These are phyloP conservation scores for Bacidia rubella DNA, from an alignment of 495 filamentous ascomycete genomes.

Conservation along the genomic window DNA sequence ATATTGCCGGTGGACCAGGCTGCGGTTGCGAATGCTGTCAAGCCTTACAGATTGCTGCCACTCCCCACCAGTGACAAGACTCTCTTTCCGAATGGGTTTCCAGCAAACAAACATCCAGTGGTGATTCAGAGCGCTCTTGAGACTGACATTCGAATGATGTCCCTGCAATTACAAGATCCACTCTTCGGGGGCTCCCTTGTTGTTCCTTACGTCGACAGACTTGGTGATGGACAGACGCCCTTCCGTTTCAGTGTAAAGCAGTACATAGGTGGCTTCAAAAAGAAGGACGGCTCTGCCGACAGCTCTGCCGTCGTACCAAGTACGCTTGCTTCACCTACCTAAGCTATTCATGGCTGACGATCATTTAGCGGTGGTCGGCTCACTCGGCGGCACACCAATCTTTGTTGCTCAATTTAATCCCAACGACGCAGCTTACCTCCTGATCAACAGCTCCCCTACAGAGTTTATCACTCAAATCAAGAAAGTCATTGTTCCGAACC, in stretches of 20 bases:
- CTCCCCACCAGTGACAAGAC: too few relatives aligned
- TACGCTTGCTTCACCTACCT: background rate
- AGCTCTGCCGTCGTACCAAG: background rate
- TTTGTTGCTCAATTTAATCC: conserved; percentile 10
- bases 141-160: conserved; percentile 13
- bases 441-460: conserved; percentile 3
- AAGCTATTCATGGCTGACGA: background rate
- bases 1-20: too few relatives aligned
- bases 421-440: conserved; percentile 8
- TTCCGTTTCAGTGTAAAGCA: conserved; percentile 3
- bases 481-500: conserved; percentile 13
- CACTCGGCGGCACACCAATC: conserved; percentile 8
- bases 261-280: conserved; percentile 3
- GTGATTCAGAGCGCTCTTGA: background rate
- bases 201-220: conserved; percentile 8
- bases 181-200: conserved; percentile 4
- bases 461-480: conserved; percentile 11
- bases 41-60: too few relatives aligned
- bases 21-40: too few relatives aligned
- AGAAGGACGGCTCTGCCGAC: background rate
- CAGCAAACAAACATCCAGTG: conserved; percentile 5
- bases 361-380: conserved; percentile 7
- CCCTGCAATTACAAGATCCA: conserved; percentile 4
- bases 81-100: too few relatives aligned
- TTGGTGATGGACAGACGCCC: conserved; percentile 10